These are phyloP conservation scores for Hordeum marinum DNA, from an alignment of 176 grass and related monocot species.

Conservation along the genomic window DNA sequence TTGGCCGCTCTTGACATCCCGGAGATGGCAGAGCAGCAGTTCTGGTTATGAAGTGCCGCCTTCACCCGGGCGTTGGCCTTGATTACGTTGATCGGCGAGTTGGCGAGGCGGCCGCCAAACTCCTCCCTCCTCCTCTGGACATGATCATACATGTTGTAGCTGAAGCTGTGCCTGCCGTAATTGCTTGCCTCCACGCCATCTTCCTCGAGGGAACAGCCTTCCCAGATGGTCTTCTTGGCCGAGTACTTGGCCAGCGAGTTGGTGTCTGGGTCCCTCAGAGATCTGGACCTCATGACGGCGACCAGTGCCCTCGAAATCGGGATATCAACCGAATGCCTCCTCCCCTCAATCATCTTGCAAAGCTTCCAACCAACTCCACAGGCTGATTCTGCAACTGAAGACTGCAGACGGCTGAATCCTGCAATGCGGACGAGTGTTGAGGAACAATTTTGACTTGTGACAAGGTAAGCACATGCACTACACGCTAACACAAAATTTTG, in stretches of 20 bases:
- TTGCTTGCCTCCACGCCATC: conserved; percentile 29
- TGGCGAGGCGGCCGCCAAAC: conserved; percentile 10
- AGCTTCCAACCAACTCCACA: neutral
- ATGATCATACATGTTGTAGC: conserved; percentile 46
- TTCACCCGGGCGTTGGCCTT: conserved; percentile 46
- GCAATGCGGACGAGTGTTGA: conserved; percentile 20
- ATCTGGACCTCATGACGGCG: conserved; percentile 84
- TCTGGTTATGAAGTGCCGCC: conserved; percentile 35
- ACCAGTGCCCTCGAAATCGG: conserved; percentile 76
- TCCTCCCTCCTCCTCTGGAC: conserved; percentile 54
- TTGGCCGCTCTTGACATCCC: conserved; percentile 38
- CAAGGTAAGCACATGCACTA: neutral
- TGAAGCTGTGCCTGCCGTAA: conserved; percentile 61
- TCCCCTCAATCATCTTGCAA: conserved; percentile 62
- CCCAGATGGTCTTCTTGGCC: conserved; percentile 62
- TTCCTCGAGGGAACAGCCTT: conserved; percentile 47
- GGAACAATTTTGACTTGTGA: neutral
- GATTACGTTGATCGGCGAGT: conserved; percentile 40
- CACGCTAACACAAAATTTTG: neutral
- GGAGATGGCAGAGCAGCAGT: conserved; percentile 17
- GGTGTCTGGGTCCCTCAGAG: conserved; percentile 90
- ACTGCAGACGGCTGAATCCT: conserved; percentile 5
- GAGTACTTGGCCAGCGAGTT: conserved; percentile 87
- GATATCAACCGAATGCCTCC: conserved; percentile 89
- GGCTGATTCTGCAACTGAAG: neutral